Evolutionary conservation across 148 eudicot species (phyloP).

Genomic region (Chenopodium album): DNA sequence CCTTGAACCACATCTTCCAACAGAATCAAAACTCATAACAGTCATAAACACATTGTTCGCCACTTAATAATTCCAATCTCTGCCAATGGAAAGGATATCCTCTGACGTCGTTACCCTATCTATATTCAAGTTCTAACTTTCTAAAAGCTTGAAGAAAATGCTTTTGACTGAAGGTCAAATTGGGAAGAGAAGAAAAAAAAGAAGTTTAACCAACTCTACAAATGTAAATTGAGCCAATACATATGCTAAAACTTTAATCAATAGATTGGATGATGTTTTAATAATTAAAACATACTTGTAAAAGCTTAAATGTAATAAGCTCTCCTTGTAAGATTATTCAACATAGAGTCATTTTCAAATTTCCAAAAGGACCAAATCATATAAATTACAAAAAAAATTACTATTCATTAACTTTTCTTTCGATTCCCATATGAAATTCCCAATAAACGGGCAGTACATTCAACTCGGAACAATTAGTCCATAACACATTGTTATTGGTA

Average conservation of each 20-base stretch:
- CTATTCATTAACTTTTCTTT: background rate
- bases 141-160: background rate
- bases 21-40: background rate
- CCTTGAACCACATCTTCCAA: background rate
- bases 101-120: background rate
- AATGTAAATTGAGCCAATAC: background rate
- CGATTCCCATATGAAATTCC: background rate
- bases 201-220: background rate
- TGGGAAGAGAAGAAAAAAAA: too few relatives aligned
- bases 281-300: background rate
- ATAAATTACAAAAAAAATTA: background rate
- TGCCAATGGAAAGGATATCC: background rate
- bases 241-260: background rate
- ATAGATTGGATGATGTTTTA: background rate
- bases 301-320: background rate
- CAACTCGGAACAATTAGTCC: constrained; percentile 7
- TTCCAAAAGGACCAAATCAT: background rate
- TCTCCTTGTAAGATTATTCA: background rate
- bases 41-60: background rate
- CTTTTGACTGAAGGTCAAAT: background rate
- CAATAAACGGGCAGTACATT: background rate
- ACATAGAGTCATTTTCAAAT: background rate
- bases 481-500: background rate
- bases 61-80: background rate
- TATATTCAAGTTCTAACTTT: background rate